These are phyloP conservation scores for Silene noctiflora DNA, from an alignment of 179 eudicot species.

Conservation along the genomic window DNA sequence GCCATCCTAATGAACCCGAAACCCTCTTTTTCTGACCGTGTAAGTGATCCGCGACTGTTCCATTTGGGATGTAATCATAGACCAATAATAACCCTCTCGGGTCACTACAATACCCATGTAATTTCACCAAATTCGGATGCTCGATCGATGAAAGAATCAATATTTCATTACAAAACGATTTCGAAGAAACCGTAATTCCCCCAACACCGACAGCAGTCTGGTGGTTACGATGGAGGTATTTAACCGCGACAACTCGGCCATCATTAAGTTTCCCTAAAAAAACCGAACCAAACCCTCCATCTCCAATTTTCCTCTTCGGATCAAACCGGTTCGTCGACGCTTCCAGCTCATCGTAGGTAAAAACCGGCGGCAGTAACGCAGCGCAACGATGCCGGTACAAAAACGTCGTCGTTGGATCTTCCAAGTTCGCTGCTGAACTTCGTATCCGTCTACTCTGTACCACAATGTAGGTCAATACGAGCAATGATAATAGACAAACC, in stretches of 20 bases:
- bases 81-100: conserved; percentile 76
- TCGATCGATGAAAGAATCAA: conserved; percentile 64
- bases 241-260: conserved; percentile 62
- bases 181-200: conserved; percentile 42
- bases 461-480: conserved; percentile 25
- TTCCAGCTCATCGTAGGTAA: conserved; percentile 82
- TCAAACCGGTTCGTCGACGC: conserved; percentile 70
- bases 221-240: conserved; percentile 59
- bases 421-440: conserved; percentile 8
- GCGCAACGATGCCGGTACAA: conserved; percentile 68
- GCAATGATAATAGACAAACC: conserved; percentile 32
- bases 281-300: conserved; percentile 89
- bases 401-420: conserved; percentile 58
- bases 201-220: conserved; percentile 22
- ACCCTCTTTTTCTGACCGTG: conserved; percentile 42
- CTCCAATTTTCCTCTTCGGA: conserved; percentile 69
- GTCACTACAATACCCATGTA: conserved; percentile 86
- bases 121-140: conserved; percentile 74
- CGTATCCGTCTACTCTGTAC: conserved; percentile 26
- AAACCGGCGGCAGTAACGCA: conserved; percentile 69
- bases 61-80: conserved; percentile 78
- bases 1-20: conserved; percentile 49
- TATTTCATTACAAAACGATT: conserved; percentile 84
- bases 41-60: conserved; percentile 72
- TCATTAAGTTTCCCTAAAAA: conserved; percentile 58